phyloP scores from a whole-genome alignment of 768 basidiomycete genomes.

The Scleroderma citrinum region DNA sequence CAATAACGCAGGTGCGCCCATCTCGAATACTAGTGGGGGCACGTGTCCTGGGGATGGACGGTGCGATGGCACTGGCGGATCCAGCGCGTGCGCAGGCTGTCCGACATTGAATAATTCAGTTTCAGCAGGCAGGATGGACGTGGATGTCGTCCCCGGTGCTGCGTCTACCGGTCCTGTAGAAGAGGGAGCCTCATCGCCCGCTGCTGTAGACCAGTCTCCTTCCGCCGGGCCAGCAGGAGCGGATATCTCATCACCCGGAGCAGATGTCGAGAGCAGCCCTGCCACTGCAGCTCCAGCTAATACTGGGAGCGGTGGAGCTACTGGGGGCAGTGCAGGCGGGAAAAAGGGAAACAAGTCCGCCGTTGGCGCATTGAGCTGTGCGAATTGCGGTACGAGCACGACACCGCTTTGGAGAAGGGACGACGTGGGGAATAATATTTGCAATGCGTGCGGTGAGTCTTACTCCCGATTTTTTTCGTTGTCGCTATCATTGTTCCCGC shows the following conservation, averaged over 20 bases:
- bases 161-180: constrained; percentile 15
- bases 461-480: constrained; percentile 15
- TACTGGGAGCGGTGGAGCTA: constrained; percentile 9
- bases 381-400: constrained; percentile 84
- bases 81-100: constrained; percentile 89
- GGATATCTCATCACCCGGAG: constrained; percentile 31
- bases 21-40: constrained; percentile 34
- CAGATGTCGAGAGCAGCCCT: constrained; percentile 12
- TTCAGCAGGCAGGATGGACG: constrained; percentile 37
- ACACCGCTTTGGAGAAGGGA: constrained; percentile 89
- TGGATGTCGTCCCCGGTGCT: constrained; percentile 26
- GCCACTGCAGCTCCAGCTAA: constrained; percentile 13
- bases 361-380: constrained; percentile 77
- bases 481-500: neutral
- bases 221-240: neutral
- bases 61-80: constrained; percentile 96
- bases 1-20: constrained; percentile 24
- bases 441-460: constrained; percentile 87
- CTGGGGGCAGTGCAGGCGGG: neutral
- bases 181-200: constrained; percentile 20
- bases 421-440: constrained; percentile 88
- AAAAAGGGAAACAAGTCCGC: constrained; percentile 31
- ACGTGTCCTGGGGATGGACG: constrained; percentile 99
- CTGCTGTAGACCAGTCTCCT: constrained; percentile 6
- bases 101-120: constrained; percentile 92